phyloP scores from a whole-genome alignment of 2,329 filamentous ascomycete genomes.

The Aspergillus tamarii region DNA sequence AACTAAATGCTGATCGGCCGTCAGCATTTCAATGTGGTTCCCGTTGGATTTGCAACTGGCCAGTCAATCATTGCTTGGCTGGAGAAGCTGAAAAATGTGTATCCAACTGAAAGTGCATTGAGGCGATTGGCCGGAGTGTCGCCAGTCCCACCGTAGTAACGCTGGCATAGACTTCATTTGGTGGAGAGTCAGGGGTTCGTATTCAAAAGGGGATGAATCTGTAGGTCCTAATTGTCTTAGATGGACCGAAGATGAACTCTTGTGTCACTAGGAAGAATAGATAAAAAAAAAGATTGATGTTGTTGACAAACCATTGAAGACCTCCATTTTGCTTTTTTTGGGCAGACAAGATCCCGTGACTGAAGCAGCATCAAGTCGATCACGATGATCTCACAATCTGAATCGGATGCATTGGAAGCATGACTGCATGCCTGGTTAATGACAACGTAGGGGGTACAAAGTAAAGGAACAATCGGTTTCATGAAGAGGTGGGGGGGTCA shows the following conservation, averaged over 20 bases:
- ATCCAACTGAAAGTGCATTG: neutral
- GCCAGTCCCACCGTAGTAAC: neutral
- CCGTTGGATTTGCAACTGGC: conserved; percentile 3
- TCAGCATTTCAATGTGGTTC: conserved; percentile 9
- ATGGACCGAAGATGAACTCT: neutral
- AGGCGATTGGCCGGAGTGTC: neutral
- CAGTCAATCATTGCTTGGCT: conserved; percentile 3
- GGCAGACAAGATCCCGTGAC: neutral
- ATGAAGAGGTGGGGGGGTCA: neutral
- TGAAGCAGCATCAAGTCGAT: neutral
- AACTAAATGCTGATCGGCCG: conserved; percentile 5
- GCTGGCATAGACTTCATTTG: neutral
- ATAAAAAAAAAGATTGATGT: neutral
- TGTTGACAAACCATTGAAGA: neutral
- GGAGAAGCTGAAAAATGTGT: neutral
- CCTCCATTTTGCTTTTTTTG: neutral
- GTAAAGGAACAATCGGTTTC: neutral
- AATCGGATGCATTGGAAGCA: neutral
- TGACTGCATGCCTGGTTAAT: neutral
- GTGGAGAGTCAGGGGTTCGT: conserved; percentile 3
- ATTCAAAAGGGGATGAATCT: neutral
- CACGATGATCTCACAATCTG: neutral
- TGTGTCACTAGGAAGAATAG: neutral
- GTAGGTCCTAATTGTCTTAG: neutral
- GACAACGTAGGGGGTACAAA: neutral